Percentiles rank a stretch among this genome's conserved stretches.
Conservation (phyloP, 1,139 yeast species). For the Yamadazyma blattariae region DNA sequence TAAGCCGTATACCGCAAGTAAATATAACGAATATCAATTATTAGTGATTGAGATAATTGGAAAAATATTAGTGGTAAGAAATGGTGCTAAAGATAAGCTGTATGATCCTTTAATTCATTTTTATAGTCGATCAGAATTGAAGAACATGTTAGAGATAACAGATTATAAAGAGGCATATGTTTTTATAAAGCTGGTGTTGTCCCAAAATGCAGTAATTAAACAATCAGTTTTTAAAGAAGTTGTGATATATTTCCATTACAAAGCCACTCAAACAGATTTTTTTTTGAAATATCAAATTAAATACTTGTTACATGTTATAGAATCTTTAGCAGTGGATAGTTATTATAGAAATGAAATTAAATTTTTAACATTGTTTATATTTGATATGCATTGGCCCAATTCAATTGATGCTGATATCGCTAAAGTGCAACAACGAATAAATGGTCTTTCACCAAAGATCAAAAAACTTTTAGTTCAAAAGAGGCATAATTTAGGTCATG, state of each 20-base stretch:
- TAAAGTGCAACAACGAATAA: conserved; percentile 15
- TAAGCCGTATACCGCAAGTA: conserved; percentile 1
- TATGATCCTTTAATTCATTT: conserved; percentile 12
- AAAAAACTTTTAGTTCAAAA: conserved; percentile 15
- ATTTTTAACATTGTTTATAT: conserved; percentile 16
- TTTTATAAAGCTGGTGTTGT: conserved; percentile 12
- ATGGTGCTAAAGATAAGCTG: not conserved
- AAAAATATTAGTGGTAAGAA: conserved; percentile 6
- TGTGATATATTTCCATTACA: conserved; percentile 11
- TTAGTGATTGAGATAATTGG: conserved; percentile 6
- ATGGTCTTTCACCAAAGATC: conserved; percentile 15
- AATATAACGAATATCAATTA: conserved; percentile 1
- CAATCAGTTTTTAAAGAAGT: conserved; percentile 17
- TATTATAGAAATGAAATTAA: conserved; percentile 10
- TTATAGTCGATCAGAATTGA: conserved; percentile 6
- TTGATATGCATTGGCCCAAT: conserved; percentile 10
- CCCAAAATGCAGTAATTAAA: not conserved
- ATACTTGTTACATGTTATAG: conserved; percentile 16
- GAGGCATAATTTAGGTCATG: not conserved
- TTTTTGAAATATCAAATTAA: conserved; percentile 6
- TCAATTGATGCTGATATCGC: conserved; percentile 4
- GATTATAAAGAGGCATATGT: conserved; percentile 14
- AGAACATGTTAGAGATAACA: conserved; percentile 8
- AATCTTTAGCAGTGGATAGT: conserved; percentile 18
- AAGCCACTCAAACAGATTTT: not conserved